Percentiles rank a stretch among this genome's conserved stretches.
These are phyloP conservation scores for Aspergillus ochraceus DNA, from an alignment of 2,329 filamentous ascomycete species.

Conservation along the genomic window DNA sequence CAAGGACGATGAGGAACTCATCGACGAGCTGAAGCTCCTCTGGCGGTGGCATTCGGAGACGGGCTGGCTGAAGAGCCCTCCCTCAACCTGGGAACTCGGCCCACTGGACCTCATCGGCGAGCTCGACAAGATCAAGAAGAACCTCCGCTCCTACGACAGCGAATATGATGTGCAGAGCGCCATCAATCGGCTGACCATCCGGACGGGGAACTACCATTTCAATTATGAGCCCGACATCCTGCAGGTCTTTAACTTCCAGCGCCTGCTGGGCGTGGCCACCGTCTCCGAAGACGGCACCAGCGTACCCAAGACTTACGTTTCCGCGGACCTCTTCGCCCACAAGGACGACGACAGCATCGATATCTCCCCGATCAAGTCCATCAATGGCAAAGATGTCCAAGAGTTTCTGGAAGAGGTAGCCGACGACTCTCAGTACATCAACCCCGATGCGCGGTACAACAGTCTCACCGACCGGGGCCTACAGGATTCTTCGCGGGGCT, in stretches of 20 bases:
- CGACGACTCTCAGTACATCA: constrained; percentile 18
- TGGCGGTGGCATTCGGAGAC: constrained; percentile 25
- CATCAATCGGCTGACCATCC: constrained; percentile 5
- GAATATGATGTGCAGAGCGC: constrained; percentile 13
- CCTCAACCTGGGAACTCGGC: constrained; percentile 9
- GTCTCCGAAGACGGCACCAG: constrained; percentile 9
- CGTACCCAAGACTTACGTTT: constrained; percentile 5
- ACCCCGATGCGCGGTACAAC: constrained; percentile 36
- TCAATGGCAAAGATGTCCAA: constrained; percentile 31
- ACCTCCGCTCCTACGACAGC: constrained; percentile 8
- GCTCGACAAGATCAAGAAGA: constrained; percentile 12
- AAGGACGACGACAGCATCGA: constrained; percentile 10
- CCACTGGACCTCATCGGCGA: constrained; percentile 10
- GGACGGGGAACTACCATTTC: constrained; percentile 13
- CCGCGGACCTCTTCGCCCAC: constrained; percentile 13
- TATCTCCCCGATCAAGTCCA: constrained; percentile 25
- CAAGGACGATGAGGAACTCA: constrained; percentile 18
- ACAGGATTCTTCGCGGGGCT: constrained; percentile 1
- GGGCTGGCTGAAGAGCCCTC: constrained; percentile 19
- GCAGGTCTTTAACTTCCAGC: constrained; percentile 7
- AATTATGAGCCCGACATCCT: constrained; percentile 10
- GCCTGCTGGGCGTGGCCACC: constrained; percentile 3
- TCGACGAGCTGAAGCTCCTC: constrained; percentile 21
- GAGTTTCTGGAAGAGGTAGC: constrained; percentile 26
- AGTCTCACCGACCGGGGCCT: constrained; percentile 24